Conservation (phyloP, 2,329 filamentous ascomycete species). For the Anisogramma anomala region DNA sequence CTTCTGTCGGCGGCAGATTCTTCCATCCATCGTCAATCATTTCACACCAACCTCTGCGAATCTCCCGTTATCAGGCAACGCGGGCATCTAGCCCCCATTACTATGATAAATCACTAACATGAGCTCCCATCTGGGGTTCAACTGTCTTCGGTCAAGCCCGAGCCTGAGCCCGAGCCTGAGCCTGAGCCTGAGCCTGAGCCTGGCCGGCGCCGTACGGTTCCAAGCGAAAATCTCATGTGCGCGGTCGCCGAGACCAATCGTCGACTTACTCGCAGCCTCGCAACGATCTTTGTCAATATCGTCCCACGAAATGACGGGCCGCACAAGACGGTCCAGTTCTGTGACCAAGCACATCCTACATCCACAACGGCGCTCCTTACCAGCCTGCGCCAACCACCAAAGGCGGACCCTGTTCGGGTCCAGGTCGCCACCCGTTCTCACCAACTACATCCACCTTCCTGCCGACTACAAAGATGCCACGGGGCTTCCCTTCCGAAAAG, state of each 20-base stretch:
- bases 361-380: constrained; percentile 1
- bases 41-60: no score
- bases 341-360: neutral
- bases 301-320: neutral
- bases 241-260: neutral
- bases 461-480: constrained; percentile 41
- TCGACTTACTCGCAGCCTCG: neutral
- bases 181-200: constrained; percentile 18
- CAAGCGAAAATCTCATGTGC: neutral
- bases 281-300: neutral
- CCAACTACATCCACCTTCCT: constrained; percentile 48
- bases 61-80: no score
- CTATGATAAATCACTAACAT: no score
- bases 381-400: neutral
- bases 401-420: constrained; percentile 19
- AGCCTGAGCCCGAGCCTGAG: no score
- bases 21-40: no score
- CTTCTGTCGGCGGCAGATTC: no score
- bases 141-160: constrained; percentile 20
- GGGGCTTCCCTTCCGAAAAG: constrained; percentile 41
- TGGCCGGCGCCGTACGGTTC: constrained; percentile 1
- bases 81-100: no score
- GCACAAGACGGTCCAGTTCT: neutral
- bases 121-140: constrained; percentile 20
- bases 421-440: constrained; percentile 25